Conservation (phyloP, 2,329 filamentous ascomycete species). For the Curvularia sp. region DNA sequence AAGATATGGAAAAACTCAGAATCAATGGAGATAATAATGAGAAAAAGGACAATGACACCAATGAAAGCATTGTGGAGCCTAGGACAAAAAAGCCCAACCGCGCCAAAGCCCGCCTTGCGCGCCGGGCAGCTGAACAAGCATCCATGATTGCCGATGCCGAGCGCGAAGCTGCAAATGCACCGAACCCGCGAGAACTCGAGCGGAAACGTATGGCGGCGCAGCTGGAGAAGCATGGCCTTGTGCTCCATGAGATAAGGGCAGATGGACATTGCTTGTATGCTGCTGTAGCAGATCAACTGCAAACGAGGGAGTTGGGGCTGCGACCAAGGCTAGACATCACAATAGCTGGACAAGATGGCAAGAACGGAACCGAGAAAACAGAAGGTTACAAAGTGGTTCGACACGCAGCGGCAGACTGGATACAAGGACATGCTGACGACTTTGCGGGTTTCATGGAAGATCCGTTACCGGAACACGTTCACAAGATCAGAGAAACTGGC, state of each 20-base stretch:
- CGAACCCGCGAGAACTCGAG: slow-evolving; percentile 50
- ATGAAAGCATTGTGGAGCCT: slow-evolving; percentile 7
- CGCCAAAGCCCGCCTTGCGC: slow-evolving; percentile 88
- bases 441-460: slow-evolving; percentile 90
- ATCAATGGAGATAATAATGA: slow-evolving; percentile 8
- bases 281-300: slow-evolving; percentile 85
- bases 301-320: slow-evolving; percentile 49
- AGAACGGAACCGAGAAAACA: slow-evolving; percentile 4
- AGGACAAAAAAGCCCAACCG: slow-evolving; percentile 79
- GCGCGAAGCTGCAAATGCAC: slow-evolving; percentile 68
- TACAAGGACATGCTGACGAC: slow-evolving; percentile 74
- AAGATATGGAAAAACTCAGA: slow-evolving; percentile 17
- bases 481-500: slow-evolving; percentile 81
- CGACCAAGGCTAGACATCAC: slow-evolving; percentile 46
- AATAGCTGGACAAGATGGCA: slow-evolving; percentile 27
- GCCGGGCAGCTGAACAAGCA: slow-evolving; percentile 84
- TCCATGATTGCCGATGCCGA: slow-evolving; percentile 72
- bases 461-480: slow-evolving; percentile 73
- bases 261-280: slow-evolving; percentile 97
- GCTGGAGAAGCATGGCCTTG: slow-evolving; percentile 69
- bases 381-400: slow-evolving; percentile 71
- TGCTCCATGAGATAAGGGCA: slow-evolving; percentile 80
- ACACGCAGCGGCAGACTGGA: slow-evolving; percentile 77
- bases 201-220: slow-evolving; percentile 69
- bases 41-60: slow-evolving; percentile 9